These are phyloP conservation scores for Carex sylvatica DNA, from an alignment of 202 grass and related monocot genomes.

Conservation along the genomic window DNA sequence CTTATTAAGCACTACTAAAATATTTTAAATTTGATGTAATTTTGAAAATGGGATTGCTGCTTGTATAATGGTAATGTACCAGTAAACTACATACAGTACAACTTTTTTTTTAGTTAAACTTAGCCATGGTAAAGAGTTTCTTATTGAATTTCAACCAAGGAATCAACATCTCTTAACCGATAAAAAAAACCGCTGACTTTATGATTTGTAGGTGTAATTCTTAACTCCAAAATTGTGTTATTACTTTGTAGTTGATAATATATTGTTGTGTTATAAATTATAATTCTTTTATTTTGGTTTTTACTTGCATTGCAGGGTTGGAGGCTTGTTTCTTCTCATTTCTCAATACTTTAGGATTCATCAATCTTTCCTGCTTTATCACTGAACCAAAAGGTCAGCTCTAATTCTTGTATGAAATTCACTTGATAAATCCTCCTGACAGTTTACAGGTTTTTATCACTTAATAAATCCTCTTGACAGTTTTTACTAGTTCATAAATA, in stretches of 20 bases:
- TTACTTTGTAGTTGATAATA: neutral
- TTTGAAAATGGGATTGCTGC: neutral
- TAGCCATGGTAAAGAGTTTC: neutral
- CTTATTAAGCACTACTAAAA: neutral
- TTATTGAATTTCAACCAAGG: neutral
- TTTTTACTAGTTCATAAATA: too few species aligned
- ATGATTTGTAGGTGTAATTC: neutral
- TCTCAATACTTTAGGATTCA: conserved; percentile 70
- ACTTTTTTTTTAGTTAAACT: neutral
- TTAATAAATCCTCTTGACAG: too few species aligned
- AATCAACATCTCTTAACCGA: neutral
- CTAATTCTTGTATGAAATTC: conserved; percentile 11
- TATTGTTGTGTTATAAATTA: neutral
- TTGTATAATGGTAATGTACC: neutral
- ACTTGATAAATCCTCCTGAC: too few species aligned
- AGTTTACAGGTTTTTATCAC: too few species aligned
- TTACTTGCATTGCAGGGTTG: conserved; percentile 64
- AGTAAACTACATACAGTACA: neutral
- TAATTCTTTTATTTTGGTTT: conserved; percentile 21
- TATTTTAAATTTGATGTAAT: neutral
- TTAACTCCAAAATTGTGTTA: neutral
- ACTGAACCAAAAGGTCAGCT: conserved; percentile 73
- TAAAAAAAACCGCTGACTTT: neutral
- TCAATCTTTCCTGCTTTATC: conserved; percentile 74
- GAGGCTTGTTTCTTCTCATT: conserved; percentile 88